These are phyloP conservation scores for Chrysanthemum seticuspe DNA, from an alignment of 129 eudicot species.

Conservation along the genomic window DNA sequence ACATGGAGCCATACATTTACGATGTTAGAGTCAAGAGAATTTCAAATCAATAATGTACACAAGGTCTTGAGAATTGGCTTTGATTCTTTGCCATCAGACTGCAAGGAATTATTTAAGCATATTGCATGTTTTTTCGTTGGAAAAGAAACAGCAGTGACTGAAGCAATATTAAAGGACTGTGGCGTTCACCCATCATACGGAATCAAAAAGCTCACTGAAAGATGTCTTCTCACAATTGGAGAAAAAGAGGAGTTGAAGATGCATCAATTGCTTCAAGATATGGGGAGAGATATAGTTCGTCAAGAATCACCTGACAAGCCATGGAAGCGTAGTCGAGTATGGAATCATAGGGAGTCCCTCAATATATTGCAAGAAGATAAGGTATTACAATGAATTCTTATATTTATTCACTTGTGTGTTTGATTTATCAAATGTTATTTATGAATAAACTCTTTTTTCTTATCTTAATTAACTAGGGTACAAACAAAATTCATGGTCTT, in stretches of 20 bases:
- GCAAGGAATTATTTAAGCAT: conserved; percentile 24
- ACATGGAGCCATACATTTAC: not conserved
- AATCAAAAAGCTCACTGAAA: conserved; percentile 15
- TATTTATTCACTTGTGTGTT: not conserved
- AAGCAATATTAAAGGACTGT: conserved; percentile 17
- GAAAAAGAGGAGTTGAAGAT: not conserved
- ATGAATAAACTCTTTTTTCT: not conserved
- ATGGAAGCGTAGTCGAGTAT: conserved; percentile 22
- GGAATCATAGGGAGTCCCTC: conserved; percentile 20
- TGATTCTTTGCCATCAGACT: not conserved
- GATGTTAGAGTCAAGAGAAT: not conserved
- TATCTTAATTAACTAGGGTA: conserved; percentile 16
- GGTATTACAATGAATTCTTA: conserved; percentile 13
- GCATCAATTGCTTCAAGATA: conserved; percentile 30
- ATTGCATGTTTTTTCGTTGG: conserved; percentile 35
- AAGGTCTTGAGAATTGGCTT: not conserved
- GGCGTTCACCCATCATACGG: conserved; percentile 12
- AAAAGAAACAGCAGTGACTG: not conserved
- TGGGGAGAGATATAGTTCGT: conserved; percentile 28
- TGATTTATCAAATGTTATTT: not conserved
- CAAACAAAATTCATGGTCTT: conserved; percentile 4
- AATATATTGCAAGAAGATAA: conserved; percentile 17
- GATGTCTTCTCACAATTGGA: conserved; percentile 18
- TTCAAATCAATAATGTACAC: not conserved
- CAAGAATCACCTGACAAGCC: conserved; percentile 32